Evolutionary conservation across 306 rosid species (phyloP).

Genomic region (Gillenia trifoliata): DNA sequence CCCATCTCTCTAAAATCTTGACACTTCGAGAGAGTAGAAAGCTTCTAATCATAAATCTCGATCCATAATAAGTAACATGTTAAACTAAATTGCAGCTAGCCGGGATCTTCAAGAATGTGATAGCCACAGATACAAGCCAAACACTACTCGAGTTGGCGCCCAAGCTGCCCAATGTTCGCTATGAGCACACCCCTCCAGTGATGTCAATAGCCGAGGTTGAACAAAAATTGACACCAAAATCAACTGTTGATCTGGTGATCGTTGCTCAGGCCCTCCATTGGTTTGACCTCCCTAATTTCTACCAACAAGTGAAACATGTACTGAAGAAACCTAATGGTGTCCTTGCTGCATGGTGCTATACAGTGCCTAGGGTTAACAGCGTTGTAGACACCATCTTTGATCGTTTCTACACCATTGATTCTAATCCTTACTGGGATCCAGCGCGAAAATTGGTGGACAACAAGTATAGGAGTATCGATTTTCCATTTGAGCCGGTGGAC

Average conservation of each 20-base stretch:
- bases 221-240: constrained; percentile 36
- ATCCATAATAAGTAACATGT: too few species aligned
- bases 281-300: constrained; percentile 60
- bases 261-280: constrained; percentile 81
- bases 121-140: constrained; percentile 69
- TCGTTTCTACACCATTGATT: constrained; percentile 15
- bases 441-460: constrained; percentile 44
- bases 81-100: constrained; percentile 40
- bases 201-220: constrained; percentile 49
- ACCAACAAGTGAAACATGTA: constrained; percentile 43
- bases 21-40: too few species aligned
- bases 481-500: constrained; percentile 66
- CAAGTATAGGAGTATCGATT: constrained; percentile 46
- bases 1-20: too few species aligned
- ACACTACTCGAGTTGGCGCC: constrained; percentile 51
- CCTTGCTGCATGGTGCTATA: constrained; percentile 75
- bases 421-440: constrained; percentile 51
- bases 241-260: constrained; percentile 58
- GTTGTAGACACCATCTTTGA: constrained; percentile 34
- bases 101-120: constrained; percentile 47
- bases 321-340: constrained; percentile 72
- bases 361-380: constrained; percentile 39
- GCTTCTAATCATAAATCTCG: too few species aligned
- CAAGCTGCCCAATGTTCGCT: constrained; percentile 50
- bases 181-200: constrained; percentile 43